A percentile compares a stretch with the other conserved stretches of the same genome.
These are phyloP conservation scores for Fusarium sp. DNA, from an alignment of 2,329 filamentous ascomycete genomes.

Conservation along the genomic window DNA sequence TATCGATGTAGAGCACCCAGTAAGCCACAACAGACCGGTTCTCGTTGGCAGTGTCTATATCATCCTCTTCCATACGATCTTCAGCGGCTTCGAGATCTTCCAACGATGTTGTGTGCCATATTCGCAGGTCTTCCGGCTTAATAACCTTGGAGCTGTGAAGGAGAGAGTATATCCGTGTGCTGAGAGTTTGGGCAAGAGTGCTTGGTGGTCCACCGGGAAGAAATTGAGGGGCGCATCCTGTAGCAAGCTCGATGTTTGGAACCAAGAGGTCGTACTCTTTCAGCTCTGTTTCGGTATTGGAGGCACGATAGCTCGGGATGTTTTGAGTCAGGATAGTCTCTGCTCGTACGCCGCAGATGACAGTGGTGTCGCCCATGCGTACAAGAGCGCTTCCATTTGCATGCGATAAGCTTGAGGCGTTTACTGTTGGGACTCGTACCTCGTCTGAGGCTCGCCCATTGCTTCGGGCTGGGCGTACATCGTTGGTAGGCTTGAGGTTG, in stretches of 20 bases:
- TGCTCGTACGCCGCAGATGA: constrained; percentile 91
- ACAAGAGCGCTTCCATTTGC: constrained; percentile 91
- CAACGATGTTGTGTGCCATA: constrained; percentile 70
- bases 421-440: constrained; percentile 78
- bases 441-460: constrained; percentile 81
- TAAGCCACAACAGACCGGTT: constrained; percentile 77
- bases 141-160: constrained; percentile 78
- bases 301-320: constrained; percentile 73
- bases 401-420: constrained; percentile 86
- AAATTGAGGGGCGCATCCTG: constrained; percentile 87
- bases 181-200: constrained; percentile 83
- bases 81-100: constrained; percentile 58
- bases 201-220: constrained; percentile 86
- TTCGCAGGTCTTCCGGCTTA: constrained; percentile 74
- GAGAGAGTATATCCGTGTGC: constrained; percentile 80
- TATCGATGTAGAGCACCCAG: constrained; percentile 94
- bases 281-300: constrained; percentile 59
- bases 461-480: constrained; percentile 70
- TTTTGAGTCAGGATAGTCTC: constrained; percentile 83
- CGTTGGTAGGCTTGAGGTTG: constrained; percentile 75
- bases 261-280: constrained; percentile 80
- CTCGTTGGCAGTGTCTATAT: constrained; percentile 48
- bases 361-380: constrained; percentile 87
- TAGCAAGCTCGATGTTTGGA: constrained; percentile 92
- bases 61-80: constrained; percentile 53